These are phyloP conservation scores for Ensete ventricosum DNA, from an alignment of 176 grass and related monocot species.

Conservation along the genomic window DNA sequence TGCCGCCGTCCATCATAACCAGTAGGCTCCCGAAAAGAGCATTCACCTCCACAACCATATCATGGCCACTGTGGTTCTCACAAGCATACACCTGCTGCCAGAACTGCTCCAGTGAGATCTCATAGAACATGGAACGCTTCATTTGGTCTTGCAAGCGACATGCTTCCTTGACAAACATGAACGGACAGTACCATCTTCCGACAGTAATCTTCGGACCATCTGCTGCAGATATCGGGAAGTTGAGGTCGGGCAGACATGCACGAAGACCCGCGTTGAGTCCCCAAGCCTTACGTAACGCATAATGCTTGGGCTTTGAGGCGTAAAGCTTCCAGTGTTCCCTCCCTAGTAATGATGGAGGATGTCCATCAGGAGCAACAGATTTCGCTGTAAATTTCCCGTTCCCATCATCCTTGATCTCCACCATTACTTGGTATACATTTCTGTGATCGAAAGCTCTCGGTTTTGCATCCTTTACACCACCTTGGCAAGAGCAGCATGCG, in stretches of 20 bases:
- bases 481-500: not conserved
- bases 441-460: constrained; percentile 3
- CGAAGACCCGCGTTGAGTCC: not conserved
- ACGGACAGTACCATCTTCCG: constrained; percentile 1
- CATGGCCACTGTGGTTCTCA: not conserved
- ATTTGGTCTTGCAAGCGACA: not conserved
- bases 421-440: constrained; percentile 4
- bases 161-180: not conserved
- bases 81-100: constrained; percentile 21
- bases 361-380: constrained; percentile 8
- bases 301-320: not conserved
- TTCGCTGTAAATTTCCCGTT: constrained; percentile 2
- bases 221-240: constrained; percentile 1
- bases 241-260: not conserved
- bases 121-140: constrained; percentile 9
- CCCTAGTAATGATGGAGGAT: constrained; percentile 4
- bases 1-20: constrained; percentile 15
- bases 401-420: not conserved
- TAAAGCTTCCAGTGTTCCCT: constrained; percentile 7
- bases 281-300: not conserved
- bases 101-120: not conserved
- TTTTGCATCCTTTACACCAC: not conserved
- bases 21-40: constrained; percentile 1
- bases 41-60: not conserved
- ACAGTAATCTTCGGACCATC: not conserved